Base-by-base conservation (phyloP, 352 stramenopile species). In the Phytophthora foliorum region DNA sequence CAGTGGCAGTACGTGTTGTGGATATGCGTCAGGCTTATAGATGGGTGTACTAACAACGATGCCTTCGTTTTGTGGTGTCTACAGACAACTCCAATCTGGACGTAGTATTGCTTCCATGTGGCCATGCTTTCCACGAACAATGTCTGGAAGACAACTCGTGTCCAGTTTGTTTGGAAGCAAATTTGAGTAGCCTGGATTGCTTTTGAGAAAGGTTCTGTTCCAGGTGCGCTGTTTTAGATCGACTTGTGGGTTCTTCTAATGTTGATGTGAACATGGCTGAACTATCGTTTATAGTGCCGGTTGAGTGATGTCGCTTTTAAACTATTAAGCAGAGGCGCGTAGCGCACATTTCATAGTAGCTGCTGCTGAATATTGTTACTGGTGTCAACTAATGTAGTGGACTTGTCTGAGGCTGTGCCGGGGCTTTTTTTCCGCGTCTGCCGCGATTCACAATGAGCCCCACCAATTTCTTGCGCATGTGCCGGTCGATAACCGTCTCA, bases 391-490 rank as follows among this genome's bases (percentile, higher is more conserved):
- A 77, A 71, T 74, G 64, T 36, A 56, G 39, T 51, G 59, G 50
- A 64, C 50, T 72, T 5, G 55, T 65, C 58, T 73, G 53, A 48
- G 65, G 48, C 41, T 65, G 58, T 25, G 39, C 54, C 13, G 57
- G 63, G 0, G 69, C 27, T 51, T 90, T 93, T 72, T 93, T 92
- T 49, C 78, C 85, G 31, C 84, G 88, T 61, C 90, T 91, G 44
- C 76, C 84, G 44, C 83, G 76, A 65, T 93, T 95, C 57, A 95
- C 74, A 50, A 94, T 79, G n/a, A 95, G 73, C 4, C 82, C 86
- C 13, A 93, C 81, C 44, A 94, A 77, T 62, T 95, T 94, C 78
- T 94, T 95, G 67, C 86, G 82, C 84, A 89, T 95, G 57, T 80
- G 39, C 7, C 84, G 81, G 53, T 93, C 83, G 55, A 93, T 94